Evolutionary conservation across 1,139 yeast genomes (phyloP).

Genomic region (Maudiozyma humilis): DNA sequence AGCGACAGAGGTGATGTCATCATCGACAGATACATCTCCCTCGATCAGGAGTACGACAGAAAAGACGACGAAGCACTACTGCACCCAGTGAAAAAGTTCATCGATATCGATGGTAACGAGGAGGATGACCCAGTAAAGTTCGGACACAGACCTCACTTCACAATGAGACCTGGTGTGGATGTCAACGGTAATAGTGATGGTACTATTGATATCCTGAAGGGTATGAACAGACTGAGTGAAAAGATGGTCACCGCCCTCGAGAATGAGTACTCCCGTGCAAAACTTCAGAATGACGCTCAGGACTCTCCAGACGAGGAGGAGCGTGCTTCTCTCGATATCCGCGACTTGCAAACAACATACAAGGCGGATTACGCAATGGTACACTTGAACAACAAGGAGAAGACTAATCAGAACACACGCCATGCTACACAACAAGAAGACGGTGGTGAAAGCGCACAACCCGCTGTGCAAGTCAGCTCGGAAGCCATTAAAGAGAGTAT

Average conservation of each 20-base stretch:
- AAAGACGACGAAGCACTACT: slow-evolving; percentile 34
- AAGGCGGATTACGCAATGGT: slow-evolving; percentile 50
- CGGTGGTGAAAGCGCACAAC: background rate
- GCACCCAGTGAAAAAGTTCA: slow-evolving; percentile 45
- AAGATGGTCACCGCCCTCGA: slow-evolving; percentile 62
- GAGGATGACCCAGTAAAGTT: slow-evolving; percentile 69
- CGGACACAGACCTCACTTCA: slow-evolving; percentile 81
- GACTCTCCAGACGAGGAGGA: slow-evolving; percentile 31
- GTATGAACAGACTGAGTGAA: slow-evolving; percentile 82
- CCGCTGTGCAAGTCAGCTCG: slow-evolving; percentile 3
- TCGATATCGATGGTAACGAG: slow-evolving; percentile 73
- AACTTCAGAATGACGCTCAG: slow-evolving; percentile 18
- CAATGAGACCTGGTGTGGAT: slow-evolving; percentile 67
- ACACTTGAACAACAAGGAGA: slow-evolving; percentile 35
- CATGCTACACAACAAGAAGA: background rate
- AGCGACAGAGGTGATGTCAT: slow-evolving; percentile 78
- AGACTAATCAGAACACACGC: slow-evolving; percentile 22
- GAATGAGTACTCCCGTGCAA: slow-evolving; percentile 34
- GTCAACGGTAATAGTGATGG: slow-evolving; percentile 37
- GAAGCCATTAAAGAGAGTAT: slow-evolving; percentile 21
- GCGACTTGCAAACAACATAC: slow-evolving; percentile 37
- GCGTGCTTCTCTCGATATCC: slow-evolving; percentile 46
- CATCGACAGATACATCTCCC: slow-evolving; percentile 70
- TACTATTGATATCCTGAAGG: slow-evolving; percentile 59
- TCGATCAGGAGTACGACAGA: slow-evolving; percentile 43